Evolutionary conservation across 2,329 filamentous ascomycete genomes (phyloP), one percentile per base, ranked within the genome.

Genomic region (Trichoderma sp.): DNA sequence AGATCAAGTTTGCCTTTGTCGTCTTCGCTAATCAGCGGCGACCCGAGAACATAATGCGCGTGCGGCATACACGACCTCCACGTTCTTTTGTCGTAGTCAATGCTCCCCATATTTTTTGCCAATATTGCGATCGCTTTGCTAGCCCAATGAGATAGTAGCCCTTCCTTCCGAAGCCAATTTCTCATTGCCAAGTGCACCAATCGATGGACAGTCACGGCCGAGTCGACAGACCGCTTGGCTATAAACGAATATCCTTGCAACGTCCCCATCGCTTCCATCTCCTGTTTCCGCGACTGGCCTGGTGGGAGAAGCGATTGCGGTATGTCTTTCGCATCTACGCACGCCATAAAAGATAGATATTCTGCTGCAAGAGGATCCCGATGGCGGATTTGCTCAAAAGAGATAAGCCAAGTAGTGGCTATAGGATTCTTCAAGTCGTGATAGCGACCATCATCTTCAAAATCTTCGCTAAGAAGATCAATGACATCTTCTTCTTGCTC

Each of bases 331-430:
- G 77, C 74, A 9, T 74, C 76, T 0, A 80, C 67, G 51, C 79
- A 78, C 26, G 74, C 77, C 21, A 81, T 78, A 18, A 79, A 80
- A 24, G 70, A 73, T 0, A 81, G 73, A 58, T 78, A 81, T 6
- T 77, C n/a, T 9, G 74, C 76, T 1, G 80, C 79, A 1, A 78
- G 74, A 5, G 72, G 71, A 7, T 75, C 43, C 24, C 79, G 53
- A 24, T 72, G 39, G 2, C 28, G 69, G 11, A 82, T 80, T 4
- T 81, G 75, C 0, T 74, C 15, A 64, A 82, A 83, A 0, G 80
- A 81, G 2, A 82, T 79, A 1, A 80, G 73, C 80, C 78, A 82
- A 0, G 80, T 82, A 3, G 75, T 77, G 2, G 77, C 76, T 0
- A 82, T 71, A 0, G 79, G 75, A 61, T 81, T 81, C 15, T 68